phyloP scores from a whole-genome alignment of 2,329 filamentous ascomycete genomes.

The Aspergillus arachidicola region DNA sequence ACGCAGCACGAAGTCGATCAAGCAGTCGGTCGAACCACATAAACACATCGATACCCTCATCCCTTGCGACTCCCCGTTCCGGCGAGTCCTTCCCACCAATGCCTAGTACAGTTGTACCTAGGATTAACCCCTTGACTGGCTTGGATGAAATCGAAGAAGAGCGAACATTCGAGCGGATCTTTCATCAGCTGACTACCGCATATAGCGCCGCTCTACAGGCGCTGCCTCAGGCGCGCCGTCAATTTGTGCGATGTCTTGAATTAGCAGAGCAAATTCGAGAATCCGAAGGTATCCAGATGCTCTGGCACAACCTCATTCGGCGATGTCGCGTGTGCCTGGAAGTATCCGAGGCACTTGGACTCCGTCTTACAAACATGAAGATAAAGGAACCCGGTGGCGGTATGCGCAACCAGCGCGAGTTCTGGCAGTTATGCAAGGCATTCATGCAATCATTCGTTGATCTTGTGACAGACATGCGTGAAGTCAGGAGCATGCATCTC shows the following conservation, averaged over 20 bases:
- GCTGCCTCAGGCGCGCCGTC: conserved; percentile 69
- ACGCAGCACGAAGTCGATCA: conserved; percentile 44
- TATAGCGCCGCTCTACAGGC: conserved; percentile 73
- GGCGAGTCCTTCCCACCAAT: conserved; percentile 72
- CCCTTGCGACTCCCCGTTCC: conserved; percentile 71
- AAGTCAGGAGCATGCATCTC: conserved; percentile 51
- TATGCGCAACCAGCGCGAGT: conserved; percentile 58
- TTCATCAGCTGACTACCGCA: conserved; percentile 71
- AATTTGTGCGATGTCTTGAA: conserved; percentile 67
- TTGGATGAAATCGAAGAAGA: conserved; percentile 74
- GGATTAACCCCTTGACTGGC: conserved; percentile 60
- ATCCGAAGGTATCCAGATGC: conserved; percentile 61
- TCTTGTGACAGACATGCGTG: conserved; percentile 50
- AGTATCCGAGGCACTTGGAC: conserved; percentile 72
- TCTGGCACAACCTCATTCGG: conserved; percentile 71
- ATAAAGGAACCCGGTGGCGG: conserved; percentile 80
- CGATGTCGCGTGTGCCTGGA: conserved; percentile 72
- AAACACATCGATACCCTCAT: conserved; percentile 48
- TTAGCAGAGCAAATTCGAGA: conserved; percentile 63
- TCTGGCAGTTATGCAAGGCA: conserved; percentile 70
- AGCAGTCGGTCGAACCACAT: conserved; percentile 59
- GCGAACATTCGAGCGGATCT: conserved; percentile 78
- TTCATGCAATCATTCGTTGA: conserved; percentile 54
- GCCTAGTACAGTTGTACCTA: conserved; percentile 49
- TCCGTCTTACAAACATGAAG: conserved; percentile 75